Percentiles rank a stretch among this genome's conserved stretches.
Evolutionary conservation across 139 green algal genomes (phyloP).

Genomic region (Chlorella sp.): DNA sequence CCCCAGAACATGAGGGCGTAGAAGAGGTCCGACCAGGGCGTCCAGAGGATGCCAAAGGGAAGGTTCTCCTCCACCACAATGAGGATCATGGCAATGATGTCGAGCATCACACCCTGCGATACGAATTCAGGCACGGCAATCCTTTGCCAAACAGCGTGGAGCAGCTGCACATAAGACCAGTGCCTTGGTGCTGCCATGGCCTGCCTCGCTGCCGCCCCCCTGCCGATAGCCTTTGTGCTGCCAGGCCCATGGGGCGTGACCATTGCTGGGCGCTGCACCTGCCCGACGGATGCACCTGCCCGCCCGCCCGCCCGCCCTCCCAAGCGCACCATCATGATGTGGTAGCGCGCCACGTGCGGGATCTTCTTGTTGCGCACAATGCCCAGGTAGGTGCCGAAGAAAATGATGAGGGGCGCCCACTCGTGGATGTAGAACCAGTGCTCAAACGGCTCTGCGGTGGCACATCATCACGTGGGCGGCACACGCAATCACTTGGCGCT

Average conservation of each 20-base stretch:
- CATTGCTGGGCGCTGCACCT: too few species aligned
- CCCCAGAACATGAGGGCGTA: constrained; percentile 57
- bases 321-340: constrained; percentile 55
- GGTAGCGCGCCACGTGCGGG: constrained; percentile 51
- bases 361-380: constrained; percentile 63
- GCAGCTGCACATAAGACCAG: too few species aligned
- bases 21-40: constrained; percentile 47
- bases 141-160: too few species aligned
- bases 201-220: too few species aligned
- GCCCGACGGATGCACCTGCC: too few species aligned
- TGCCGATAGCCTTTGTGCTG: too few species aligned
- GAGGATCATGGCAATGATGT: constrained; percentile 62
- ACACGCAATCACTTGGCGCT: background rate
- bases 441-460: constrained; percentile 48
- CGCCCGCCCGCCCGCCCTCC: too few species aligned
- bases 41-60: constrained; percentile 49
- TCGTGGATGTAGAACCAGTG: constrained; percentile 66
- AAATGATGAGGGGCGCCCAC: constrained; percentile 57
- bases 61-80: constrained; percentile 60
- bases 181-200: too few species aligned
- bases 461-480: background rate
- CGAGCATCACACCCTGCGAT: constrained; percentile 52
- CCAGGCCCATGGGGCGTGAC: too few species aligned
- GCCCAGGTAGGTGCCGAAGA: constrained; percentile 59
- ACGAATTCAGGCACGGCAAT: too few species aligned